phyloP scores from a whole-genome alignment of 169 alveolate species.

The Hepatocystis sp. region DNA sequence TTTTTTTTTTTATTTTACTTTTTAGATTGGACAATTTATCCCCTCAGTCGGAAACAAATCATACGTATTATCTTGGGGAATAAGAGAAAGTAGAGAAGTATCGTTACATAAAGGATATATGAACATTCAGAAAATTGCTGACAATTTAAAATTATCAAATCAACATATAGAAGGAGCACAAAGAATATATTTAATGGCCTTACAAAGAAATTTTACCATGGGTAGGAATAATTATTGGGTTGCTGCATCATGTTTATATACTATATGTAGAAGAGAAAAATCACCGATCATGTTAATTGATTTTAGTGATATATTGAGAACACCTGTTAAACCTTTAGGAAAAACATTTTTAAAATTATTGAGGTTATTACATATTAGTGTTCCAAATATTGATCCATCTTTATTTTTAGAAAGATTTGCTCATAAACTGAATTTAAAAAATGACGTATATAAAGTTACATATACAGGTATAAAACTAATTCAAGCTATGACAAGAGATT shows the following conservation, averaged over 20 bases:
- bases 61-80: slow-evolving; percentile 86
- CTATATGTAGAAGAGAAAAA: slow-evolving; percentile 94
- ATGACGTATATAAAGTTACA: slow-evolving; percentile 93
- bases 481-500: slow-evolving; percentile 97
- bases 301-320: slow-evolving; percentile 94
- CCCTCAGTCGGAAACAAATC: slow-evolving; percentile 88
- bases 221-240: slow-evolving; percentile 95
- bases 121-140: slow-evolving; percentile 90
- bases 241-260: slow-evolving; percentile 96
- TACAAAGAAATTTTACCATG: slow-evolving; percentile 94
- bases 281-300: slow-evolving; percentile 96
- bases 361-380: slow-evolving; percentile 90
- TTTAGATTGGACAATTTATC: slow-evolving; percentile 86
- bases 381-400: slow-evolving; percentile 97
- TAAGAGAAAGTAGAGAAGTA: slow-evolving; percentile 87
- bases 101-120: slow-evolving; percentile 86
- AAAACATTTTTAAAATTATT: slow-evolving; percentile 93
- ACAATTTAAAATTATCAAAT: slow-evolving; percentile 87
- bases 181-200: slow-evolving; percentile 93
- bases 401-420: slow-evolving; percentile 97
- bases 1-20: neutral
- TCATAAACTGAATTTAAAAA: slow-evolving; percentile 93
- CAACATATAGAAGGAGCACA: slow-evolving; percentile 93
- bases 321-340: slow-evolving; percentile 92
- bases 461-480: slow-evolving; percentile 96